These are phyloP conservation scores for Solanum appendiculatum DNA, from an alignment of 257 asterid genomes.

Conservation along the genomic window DNA sequence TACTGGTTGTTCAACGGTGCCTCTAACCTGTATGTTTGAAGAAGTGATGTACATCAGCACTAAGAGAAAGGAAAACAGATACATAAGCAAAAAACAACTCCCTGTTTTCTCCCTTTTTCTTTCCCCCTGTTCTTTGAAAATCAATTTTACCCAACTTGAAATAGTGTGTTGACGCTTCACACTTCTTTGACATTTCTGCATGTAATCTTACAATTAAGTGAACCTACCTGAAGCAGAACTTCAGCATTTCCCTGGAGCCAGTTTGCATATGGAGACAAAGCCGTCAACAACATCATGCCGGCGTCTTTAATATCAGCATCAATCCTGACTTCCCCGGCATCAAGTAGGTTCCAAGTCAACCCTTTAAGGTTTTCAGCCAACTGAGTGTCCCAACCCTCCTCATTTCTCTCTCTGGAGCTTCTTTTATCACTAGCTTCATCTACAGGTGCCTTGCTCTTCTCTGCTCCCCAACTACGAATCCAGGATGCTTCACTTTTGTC, in stretches of 20 bases:
- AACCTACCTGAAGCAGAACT: slow-evolving; percentile 83
- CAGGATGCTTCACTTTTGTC: slow-evolving; percentile 65
- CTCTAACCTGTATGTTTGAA: slow-evolving; percentile 59
- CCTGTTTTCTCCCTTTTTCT: background rate
- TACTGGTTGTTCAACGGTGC: slow-evolving; percentile 95
- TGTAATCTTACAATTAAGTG: background rate
- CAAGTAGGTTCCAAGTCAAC: slow-evolving; percentile 89
- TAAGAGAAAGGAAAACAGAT: slow-evolving; percentile 5
- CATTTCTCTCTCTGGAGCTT: slow-evolving; percentile 66
- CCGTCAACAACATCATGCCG: slow-evolving; percentile 96
- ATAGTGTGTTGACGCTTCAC: background rate
- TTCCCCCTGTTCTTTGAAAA: background rate
- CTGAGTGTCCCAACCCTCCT: slow-evolving; percentile 84
- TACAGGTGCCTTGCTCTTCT: slow-evolving; percentile 43
- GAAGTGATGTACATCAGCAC: slow-evolving; percentile 6
- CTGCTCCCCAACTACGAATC: slow-evolving; percentile 66
- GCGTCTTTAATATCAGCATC: slow-evolving; percentile 98
- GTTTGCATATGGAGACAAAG: slow-evolving; percentile 92
- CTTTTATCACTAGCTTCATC: slow-evolving; percentile 70
- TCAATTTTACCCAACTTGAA: background rate
- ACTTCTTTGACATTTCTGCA: background rate
- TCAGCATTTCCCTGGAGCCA: slow-evolving; percentile 99
- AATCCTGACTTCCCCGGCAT: slow-evolving; percentile 92
- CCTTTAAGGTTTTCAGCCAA: slow-evolving; percentile 92
- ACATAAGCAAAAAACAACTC: background rate